Evolutionary conservation across 129 eudicot genomes (phyloP), one percentile per base, ranked within the genome.

Genomic region (Ambrosia artemisiifolia): DNA sequence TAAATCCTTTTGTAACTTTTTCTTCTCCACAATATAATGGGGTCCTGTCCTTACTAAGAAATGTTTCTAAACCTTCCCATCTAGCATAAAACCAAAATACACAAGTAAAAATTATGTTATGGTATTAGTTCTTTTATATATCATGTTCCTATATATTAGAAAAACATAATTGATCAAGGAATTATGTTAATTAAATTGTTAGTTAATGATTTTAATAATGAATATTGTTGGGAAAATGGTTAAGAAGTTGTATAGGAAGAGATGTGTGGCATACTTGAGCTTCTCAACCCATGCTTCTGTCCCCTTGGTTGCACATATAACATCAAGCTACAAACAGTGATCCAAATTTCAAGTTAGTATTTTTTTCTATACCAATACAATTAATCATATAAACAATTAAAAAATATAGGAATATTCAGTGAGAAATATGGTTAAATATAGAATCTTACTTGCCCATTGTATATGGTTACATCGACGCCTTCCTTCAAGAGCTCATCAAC

Each of bases 201-300:
- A 2, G 11, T 40, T 10, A 40, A 40, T 7, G 6, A 8, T 40
- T 40, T 40, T 2, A 40, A 40, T 40, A 40, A 36, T 1, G 8
- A 40, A 40, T 40, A 40, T 40, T 40, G 6, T 6, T 6, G 44
- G 1, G 44, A 7, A 40, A 40, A 40, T 40, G 44, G 44, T 40
- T 40, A 40, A 10, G 11, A 40, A 40, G 11, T 40, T 40, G 11
- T 40, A 40, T 38, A 38, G 6, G 7, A 2, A 33, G 2, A 33
- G 2, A 33, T 38, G 43, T 38, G 43, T 38, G 43, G 7, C 9
- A 38, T 86, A 92, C 97, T 91, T 83, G 75, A 91, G 97, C 80
- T 91, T 91, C 67, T 80, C 83, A 65, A 91, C 83, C 97, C 97
- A 91, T 67, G 97, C 96, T 82, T 91, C 85, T 5, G 92, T 83